phyloP scores from a whole-genome alignment of 805 yeast species.

The Wickerhamiella brachini region DNA sequence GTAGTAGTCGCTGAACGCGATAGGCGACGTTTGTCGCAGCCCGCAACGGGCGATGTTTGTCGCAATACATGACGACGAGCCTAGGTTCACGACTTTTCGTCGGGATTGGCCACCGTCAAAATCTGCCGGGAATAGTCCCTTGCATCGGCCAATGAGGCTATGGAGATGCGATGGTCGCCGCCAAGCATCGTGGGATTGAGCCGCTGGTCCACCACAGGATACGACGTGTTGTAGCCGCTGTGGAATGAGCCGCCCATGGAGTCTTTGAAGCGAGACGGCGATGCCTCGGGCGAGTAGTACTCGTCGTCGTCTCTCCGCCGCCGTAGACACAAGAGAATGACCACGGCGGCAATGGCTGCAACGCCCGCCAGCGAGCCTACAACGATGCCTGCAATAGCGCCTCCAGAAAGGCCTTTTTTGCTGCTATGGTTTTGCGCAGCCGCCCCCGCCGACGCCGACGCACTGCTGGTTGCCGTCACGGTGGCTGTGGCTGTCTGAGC shows the following conservation, averaged over 20 bases:
- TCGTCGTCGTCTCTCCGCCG: constrained; percentile 32
- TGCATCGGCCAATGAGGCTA: constrained; percentile 78
- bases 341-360: constrained; percentile 25
- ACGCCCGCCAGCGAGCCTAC: constrained; percentile 38
- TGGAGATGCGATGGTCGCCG: constrained; percentile 59
- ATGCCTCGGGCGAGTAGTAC: constrained; percentile 21
- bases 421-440: constrained; percentile 14
- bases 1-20: neutral
- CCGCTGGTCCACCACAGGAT: constrained; percentile 42
- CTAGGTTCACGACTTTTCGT: constrained; percentile 30
- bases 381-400: constrained; percentile 52
- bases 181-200: constrained; percentile 68
- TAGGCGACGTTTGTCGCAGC: too few species aligned
- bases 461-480: constrained; percentile 14
- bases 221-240: constrained; percentile 12
- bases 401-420: constrained; percentile 23
- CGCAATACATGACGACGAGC: too few species aligned
- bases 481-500: constrained; percentile 18
- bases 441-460: constrained; percentile 3
- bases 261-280: constrained; percentile 20
- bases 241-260: constrained; percentile 17
- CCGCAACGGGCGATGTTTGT: too few species aligned
- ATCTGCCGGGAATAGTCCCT: constrained; percentile 70
- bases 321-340: constrained; percentile 31
- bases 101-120: constrained; percentile 81